Conservation (phyloP, 208 protist species). For the Crithidia fasciculata region DNA sequence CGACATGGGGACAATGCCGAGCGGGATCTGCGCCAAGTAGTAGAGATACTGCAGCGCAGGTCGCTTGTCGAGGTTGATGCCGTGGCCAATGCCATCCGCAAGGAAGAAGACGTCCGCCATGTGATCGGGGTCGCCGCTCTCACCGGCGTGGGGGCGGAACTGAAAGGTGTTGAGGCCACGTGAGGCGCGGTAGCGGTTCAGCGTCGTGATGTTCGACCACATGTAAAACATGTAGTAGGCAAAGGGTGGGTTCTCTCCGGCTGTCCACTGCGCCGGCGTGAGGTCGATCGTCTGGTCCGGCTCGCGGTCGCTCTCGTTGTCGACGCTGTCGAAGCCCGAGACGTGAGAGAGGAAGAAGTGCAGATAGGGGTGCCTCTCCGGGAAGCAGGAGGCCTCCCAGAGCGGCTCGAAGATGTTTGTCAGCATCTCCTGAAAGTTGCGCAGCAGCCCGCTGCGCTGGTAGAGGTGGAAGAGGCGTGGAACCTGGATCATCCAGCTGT, state of each 20-base stretch:
- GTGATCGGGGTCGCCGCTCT: slow-evolving; percentile 91
- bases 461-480: slow-evolving; percentile 91
- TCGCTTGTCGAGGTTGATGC: slow-evolving; percentile 93
- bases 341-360: slow-evolving; percentile 94
- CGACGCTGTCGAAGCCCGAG: slow-evolving; percentile 96
- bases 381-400: slow-evolving; percentile 96
- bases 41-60: slow-evolving; percentile 98
- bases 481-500: slow-evolving; percentile 97
- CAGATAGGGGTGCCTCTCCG: slow-evolving; percentile 91
- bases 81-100: slow-evolving; percentile 95
- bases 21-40: slow-evolving; percentile 97
- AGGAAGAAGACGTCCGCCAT: slow-evolving; percentile 90
- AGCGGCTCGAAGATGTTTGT: slow-evolving; percentile 97
- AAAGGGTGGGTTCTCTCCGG: slow-evolving; percentile 80
- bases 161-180: slow-evolving; percentile 92
- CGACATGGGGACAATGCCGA: slow-evolving; percentile 97
- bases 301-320: slow-evolving; percentile 96
- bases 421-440: slow-evolving; percentile 95
- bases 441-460: slow-evolving; percentile 56
- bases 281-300: slow-evolving; percentile 45
- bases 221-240: slow-evolving; percentile 97
- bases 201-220: slow-evolving; percentile 96
- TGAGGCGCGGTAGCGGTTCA: slow-evolving; percentile 94
- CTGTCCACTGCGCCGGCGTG: slow-evolving; percentile 55
- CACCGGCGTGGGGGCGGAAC: slow-evolving; percentile 97